Evolutionary conservation across 331 rosid genomes (phyloP).

Genomic region (Phaseolus coccineus): DNA sequence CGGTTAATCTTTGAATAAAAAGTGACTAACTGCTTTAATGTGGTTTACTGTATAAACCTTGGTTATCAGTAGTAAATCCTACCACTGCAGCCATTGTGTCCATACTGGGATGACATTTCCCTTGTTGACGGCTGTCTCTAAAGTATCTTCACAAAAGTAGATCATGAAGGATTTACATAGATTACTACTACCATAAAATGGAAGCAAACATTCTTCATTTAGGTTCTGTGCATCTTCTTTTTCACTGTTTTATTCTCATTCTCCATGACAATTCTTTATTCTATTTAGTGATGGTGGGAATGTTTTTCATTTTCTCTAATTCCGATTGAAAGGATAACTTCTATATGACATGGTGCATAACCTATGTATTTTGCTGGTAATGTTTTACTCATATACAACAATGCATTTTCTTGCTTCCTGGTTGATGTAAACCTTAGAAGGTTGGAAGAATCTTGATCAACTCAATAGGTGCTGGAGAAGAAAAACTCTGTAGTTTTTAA

Average conservation of each 20-base stretch:
- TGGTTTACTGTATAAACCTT: background rate
- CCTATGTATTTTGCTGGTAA: too few relatives aligned
- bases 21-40: background rate
- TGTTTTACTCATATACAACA: too few relatives aligned
- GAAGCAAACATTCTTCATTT: background rate
- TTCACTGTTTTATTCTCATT: background rate
- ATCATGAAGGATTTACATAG: conserved; percentile 21
- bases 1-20: background rate
- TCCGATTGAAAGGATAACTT: background rate
- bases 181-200: conserved; percentile 8
- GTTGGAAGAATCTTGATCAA: too few relatives aligned
- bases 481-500: too few relatives aligned
- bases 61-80: background rate
- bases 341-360: background rate
- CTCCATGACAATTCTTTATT: background rate
- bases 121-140: background rate
- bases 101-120: conserved; percentile 11
- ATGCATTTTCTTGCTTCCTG: conserved; percentile 9
- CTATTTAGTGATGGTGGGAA: background rate
- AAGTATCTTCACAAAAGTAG: background rate
- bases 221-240: background rate
- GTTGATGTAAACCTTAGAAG: too few relatives aligned
- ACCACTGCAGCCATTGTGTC: background rate
- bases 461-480: too few relatives aligned
- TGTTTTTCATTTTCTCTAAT: background rate